A percentile compares a stretch with the other conserved stretches of the same genome.
Conservation (phyloP, 2,329 filamentous ascomycete species). For the Nannizziopsis arthrosporioides region DNA sequence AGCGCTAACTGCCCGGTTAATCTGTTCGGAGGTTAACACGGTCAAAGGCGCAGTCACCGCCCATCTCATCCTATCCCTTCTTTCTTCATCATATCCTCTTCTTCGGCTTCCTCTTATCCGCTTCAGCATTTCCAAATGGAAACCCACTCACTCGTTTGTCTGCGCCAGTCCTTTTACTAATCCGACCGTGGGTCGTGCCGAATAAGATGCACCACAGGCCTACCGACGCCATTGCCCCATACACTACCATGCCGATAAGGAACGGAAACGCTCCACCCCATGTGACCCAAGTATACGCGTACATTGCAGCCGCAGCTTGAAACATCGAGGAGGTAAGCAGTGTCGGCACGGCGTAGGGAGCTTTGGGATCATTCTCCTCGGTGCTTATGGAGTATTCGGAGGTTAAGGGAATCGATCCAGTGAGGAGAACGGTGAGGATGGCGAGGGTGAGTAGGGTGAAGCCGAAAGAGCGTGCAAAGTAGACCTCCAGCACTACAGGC, state of each 20-base stretch:
- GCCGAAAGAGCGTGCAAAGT: constrained; percentile 61
- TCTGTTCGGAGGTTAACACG: too few species aligned
- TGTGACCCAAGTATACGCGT: constrained; percentile 58
- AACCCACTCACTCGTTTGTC: constrained; percentile 57
- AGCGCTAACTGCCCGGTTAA: too few species aligned
- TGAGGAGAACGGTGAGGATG: constrained; percentile 53
- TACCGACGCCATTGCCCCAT: constrained; percentile 46
- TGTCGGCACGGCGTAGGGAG: constrained; percentile 55
- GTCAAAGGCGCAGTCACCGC: too few species aligned
- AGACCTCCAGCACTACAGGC: constrained; percentile 50
- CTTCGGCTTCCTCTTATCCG: constrained; percentile 37
- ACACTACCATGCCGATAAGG: constrained; percentile 48
- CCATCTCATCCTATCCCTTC: not conserved
- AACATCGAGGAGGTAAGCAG: constrained; percentile 55
- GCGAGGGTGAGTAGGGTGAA: constrained; percentile 55
- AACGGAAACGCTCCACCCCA: constrained; percentile 46
- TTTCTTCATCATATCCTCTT: constrained; percentile 7
- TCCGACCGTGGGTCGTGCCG: constrained; percentile 44
- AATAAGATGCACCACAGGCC: constrained; percentile 56
- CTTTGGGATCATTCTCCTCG: constrained; percentile 37
- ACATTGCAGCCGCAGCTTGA: constrained; percentile 52
- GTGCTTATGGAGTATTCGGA: constrained; percentile 32
- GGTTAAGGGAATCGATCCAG: constrained; percentile 55
- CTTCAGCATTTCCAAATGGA: constrained; percentile 51
- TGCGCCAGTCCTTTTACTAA: constrained; percentile 52